Evolutionary conservation across 1,284 basidiomycete species (phyloP).

Genomic region (Trichosporon coremiiforme): DNA sequence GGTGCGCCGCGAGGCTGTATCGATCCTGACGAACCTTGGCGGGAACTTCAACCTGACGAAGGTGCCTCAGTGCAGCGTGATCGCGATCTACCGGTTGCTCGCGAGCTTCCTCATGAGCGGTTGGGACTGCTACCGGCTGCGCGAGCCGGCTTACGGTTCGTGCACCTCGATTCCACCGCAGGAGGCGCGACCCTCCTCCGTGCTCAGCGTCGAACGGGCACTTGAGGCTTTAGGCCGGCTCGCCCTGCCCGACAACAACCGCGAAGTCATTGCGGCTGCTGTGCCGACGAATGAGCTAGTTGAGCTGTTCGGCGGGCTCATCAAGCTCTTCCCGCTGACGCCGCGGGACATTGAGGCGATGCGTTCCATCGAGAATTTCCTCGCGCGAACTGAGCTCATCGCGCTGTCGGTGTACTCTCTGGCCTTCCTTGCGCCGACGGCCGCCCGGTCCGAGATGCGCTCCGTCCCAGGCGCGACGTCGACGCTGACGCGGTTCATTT

Average conservation of each 20-base stretch:
- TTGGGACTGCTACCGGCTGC: constrained; percentile 64
- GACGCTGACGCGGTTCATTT: constrained; percentile 57
- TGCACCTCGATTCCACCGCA: constrained; percentile 29
- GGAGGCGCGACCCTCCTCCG: constrained; percentile 36
- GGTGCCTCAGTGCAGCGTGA: constrained; percentile 58
- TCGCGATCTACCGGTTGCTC: constrained; percentile 67
- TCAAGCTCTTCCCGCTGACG: constrained; percentile 77
- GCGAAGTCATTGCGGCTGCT: constrained; percentile 67
- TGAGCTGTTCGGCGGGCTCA: constrained; percentile 67
- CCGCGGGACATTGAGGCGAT: constrained; percentile 71
- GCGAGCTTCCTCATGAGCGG: constrained; percentile 66
- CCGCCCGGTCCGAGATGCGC: constrained; percentile 71
- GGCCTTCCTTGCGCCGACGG: constrained; percentile 76
- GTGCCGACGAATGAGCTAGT: constrained; percentile 66
- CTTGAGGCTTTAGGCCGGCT: constrained; percentile 80
- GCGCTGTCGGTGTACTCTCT: constrained; percentile 82
- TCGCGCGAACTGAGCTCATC: constrained; percentile 76
- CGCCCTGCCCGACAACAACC: constrained; percentile 75
- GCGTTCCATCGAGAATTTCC: constrained; percentile 64
- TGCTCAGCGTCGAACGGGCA: constrained; percentile 59
- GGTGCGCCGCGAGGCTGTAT: constrained; percentile 75
- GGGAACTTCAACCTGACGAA: constrained; percentile 59
- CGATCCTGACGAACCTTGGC: constrained; percentile 71
- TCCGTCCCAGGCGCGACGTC: constrained; percentile 53
- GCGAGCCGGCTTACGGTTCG: constrained; percentile 56